These are phyloP conservation scores for Westerdykella sp. DNA, from an alignment of 2,329 filamentous ascomycete species.

Conservation along the genomic window DNA sequence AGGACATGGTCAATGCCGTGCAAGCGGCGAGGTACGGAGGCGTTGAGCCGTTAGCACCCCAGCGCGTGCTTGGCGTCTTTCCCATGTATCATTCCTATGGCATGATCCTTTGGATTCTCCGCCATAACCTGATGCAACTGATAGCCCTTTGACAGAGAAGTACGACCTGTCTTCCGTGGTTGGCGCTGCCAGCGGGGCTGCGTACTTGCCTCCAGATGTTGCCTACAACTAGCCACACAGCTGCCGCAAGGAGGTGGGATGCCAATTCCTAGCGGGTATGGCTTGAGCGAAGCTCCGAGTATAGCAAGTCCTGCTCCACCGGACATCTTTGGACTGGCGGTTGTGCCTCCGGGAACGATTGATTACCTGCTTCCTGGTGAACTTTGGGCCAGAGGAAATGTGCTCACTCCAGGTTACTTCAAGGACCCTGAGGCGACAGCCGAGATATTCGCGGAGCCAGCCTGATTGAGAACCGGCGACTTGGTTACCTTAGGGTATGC, in stretches of 20 bases:
- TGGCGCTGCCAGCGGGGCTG: constrained; percentile 19
- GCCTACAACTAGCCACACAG: constrained; percentile 24
- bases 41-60: constrained; percentile 17
- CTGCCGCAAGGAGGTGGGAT: constrained; percentile 18
- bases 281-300: constrained; percentile 24
- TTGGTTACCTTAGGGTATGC: constrained; percentile 20
- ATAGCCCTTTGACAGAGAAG: constrained; percentile 21
- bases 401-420: constrained; percentile 29
- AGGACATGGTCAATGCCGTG: constrained; percentile 18
- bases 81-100: constrained; percentile 31
- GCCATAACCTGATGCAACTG: constrained; percentile 18
- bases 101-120: constrained; percentile 27
- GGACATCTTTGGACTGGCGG: constrained; percentile 22
- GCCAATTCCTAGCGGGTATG: constrained; percentile 24
- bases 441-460: constrained; percentile 22
- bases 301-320: constrained; percentile 19
- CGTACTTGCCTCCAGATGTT: constrained; percentile 26
- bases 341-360: constrained; percentile 18
- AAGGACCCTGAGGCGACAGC: constrained; percentile 22
- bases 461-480: constrained; percentile 26
- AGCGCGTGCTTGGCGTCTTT: constrained; percentile 17
- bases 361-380: constrained; percentile 27
- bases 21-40: constrained; percentile 18
- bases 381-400: constrained; percentile 22
- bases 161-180: constrained; percentile 23